Evolutionary conservation across 352 stramenopile genomes (phyloP), one percentile per base, ranked within the genome.

Genomic region (Pythium pyrilobum): DNA sequence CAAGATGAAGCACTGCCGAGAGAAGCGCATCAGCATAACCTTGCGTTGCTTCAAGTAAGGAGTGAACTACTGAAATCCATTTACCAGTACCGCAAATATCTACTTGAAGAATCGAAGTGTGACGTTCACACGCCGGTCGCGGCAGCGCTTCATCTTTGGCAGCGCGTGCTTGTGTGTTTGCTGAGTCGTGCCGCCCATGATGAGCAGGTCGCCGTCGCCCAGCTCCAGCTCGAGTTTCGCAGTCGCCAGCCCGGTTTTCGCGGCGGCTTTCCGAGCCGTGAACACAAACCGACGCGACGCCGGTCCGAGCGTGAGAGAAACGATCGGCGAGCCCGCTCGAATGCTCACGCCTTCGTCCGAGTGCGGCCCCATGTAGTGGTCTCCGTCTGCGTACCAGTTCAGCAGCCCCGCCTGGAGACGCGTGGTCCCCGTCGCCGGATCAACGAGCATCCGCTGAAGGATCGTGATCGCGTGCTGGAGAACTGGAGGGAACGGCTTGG

Each of bases 381-480:
- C 66, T 24, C 78, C 81, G 41, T 89, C 62, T 5, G 71, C 68
- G 54, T 96, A 96, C 86, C 84, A 96, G 50, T 95, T 96, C 24
- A 89, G 52, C 4, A 96, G 64, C 21, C 59, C 52, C 27, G 47
- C 59, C 2, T n/a, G 12, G 5, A 67, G 53, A 5, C 42, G 25
- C 4, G 59, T 63, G 4, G 20, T 15, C 3, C 44, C 25, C 8
- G 46, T 36, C 10, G 20, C 29, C 2, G 65, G 47, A 34, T 84
- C 61, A 20, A 71, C 41, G 9, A 84, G 63, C 18, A 87, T 64
- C 7, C 51, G 42, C 21, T 87, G 62, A 45, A 85, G 67, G 29
- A 72, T 57, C 21, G 64, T 31, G n/a, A 87, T 63, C 41, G 66
- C 76, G 18, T 68, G 64, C n/a, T 66, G 37, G 15, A 83, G 45